Percentiles rank a stretch among this genome's conserved stretches.
These are phyloP conservation scores for Vachellia pachyceras DNA, from an alignment of 306 rosid genomes.

Conservation along the genomic window DNA sequence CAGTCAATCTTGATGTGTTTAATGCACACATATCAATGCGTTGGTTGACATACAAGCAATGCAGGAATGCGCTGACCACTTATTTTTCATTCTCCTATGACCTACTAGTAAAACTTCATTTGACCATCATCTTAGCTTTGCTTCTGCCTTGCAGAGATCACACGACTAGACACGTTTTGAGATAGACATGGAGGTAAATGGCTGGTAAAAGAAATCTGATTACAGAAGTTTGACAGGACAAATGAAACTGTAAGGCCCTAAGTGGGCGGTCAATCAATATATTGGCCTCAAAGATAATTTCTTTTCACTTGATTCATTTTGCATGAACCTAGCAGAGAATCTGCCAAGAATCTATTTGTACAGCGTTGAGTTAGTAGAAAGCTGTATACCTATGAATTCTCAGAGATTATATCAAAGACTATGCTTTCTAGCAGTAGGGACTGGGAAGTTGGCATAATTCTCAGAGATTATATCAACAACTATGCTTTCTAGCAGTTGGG, in stretches of 20 bases:
- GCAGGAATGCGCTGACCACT: too few relatives aligned
- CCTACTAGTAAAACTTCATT: too few relatives aligned
- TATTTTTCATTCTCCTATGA: too few relatives aligned
- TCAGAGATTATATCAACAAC: too few relatives aligned
- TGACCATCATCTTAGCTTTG: too few relatives aligned
- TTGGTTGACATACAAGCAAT: too few relatives aligned
- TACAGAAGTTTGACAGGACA: not conserved
- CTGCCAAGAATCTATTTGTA: not conserved
- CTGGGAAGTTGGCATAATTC: too few relatives aligned
- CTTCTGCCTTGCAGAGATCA: not conserved
- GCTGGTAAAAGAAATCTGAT: not conserved
- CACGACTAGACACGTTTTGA: not conserved
- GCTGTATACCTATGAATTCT: not conserved
- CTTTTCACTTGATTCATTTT: not conserved
- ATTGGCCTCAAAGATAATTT: not conserved
- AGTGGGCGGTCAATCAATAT: not conserved
- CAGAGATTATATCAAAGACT: conserved; percentile 2
- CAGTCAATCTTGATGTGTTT: too few relatives aligned
- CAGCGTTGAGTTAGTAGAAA: not conserved
- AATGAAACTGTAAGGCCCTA: not conserved
- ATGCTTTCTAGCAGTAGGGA: too few relatives aligned
- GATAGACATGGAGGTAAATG: not conserved
- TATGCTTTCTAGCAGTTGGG: too few relatives aligned
- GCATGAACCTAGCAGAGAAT: not conserved
- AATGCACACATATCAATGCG: too few relatives aligned